Evolutionary conservation across 2,329 filamentous ascomycete genomes (phyloP).

Genomic region (Aspergillus niger): DNA sequence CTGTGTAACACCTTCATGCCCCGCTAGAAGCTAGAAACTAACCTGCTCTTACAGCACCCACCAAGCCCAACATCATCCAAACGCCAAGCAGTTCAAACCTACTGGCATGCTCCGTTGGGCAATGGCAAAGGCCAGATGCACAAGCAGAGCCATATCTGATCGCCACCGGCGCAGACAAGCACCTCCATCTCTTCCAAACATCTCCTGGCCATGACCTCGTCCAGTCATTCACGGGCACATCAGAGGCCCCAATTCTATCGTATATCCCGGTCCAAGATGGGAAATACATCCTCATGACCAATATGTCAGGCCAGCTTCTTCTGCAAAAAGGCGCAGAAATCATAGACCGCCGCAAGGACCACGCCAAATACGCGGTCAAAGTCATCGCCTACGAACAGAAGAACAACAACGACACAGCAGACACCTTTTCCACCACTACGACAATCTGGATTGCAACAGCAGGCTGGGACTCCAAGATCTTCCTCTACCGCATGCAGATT

Average conservation of each 20-base stretch:
- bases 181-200: conserved; percentile 49
- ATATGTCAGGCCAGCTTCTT: conserved; percentile 61
- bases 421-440: too few relatives aligned
- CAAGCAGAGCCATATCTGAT: conserved; percentile 36
- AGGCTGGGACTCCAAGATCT: conserved; percentile 62
- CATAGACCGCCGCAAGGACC: conserved; percentile 56
- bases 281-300: conserved; percentile 53
- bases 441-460: conserved; percentile 56
- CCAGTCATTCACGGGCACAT: conserved; percentile 31
- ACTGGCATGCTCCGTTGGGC: conserved; percentile 51
- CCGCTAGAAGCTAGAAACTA: conserved; percentile 12
- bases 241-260: conserved; percentile 55
- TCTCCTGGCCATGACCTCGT: conserved; percentile 21
- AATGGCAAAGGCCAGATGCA: conserved; percentile 27
- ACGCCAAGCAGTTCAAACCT: conserved; percentile 56
- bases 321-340: conserved; percentile 49
- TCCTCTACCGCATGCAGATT: conserved; percentile 49
- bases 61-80: conserved; percentile 43
- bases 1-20: background rate
- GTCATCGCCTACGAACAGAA: conserved; percentile 44
- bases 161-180: conserved; percentile 50
- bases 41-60: conserved; percentile 44
- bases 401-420: conserved; percentile 14
- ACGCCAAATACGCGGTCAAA: conserved; percentile 61
- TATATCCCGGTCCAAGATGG: conserved; percentile 46